Percentiles rank a stretch among this genome's conserved stretches.
phyloP scores from a whole-genome alignment of 768 basidiomycete species.

The Gloeostereum incarnatum region DNA sequence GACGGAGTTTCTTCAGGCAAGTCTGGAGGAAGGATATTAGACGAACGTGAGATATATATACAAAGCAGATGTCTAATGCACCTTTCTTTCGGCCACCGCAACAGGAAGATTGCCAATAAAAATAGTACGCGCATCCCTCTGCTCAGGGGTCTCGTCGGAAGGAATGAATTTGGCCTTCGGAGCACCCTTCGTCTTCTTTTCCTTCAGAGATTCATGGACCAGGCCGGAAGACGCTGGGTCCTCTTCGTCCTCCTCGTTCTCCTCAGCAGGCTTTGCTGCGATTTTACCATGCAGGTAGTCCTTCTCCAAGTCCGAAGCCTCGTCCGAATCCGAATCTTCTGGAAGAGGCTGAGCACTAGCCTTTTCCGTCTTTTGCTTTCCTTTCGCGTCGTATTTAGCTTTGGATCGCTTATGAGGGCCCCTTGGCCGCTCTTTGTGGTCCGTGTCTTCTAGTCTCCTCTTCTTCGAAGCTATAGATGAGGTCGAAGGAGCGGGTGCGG shows the following conservation, averaged over 20 bases:
- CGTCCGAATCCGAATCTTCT: no score
- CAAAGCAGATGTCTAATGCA: slow-evolving; percentile 22
- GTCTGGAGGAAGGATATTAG: slow-evolving; percentile 34
- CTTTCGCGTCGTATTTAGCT: slow-evolving; percentile 8
- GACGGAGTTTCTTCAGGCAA: slow-evolving; percentile 63
- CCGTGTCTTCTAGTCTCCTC: no score
- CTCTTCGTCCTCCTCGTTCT: slow-evolving; percentile 20
- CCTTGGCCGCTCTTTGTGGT: neutral
- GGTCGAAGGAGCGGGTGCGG: no score
- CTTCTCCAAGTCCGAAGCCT: no score
- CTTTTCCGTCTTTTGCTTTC: slow-evolving; percentile 7
- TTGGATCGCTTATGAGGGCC: neutral
- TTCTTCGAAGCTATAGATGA: no score
- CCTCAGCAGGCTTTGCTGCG: no score
- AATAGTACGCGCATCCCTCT: slow-evolving; percentile 73
- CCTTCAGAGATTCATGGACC: slow-evolving; percentile 56
- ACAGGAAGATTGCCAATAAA: slow-evolving; percentile 87
- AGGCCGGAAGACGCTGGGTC: slow-evolving; percentile 24
- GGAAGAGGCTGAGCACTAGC: no score
- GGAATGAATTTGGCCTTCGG: slow-evolving; percentile 44
- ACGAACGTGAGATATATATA: neutral
- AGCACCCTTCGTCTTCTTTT: slow-evolving; percentile 14
- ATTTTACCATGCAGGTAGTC: no score
- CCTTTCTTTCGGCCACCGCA: slow-evolving; percentile 69
- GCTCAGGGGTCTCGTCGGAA: slow-evolving; percentile 60